phyloP scores from a whole-genome alignment of 306 rosid genomes.

The Inga oerstediana region DNA sequence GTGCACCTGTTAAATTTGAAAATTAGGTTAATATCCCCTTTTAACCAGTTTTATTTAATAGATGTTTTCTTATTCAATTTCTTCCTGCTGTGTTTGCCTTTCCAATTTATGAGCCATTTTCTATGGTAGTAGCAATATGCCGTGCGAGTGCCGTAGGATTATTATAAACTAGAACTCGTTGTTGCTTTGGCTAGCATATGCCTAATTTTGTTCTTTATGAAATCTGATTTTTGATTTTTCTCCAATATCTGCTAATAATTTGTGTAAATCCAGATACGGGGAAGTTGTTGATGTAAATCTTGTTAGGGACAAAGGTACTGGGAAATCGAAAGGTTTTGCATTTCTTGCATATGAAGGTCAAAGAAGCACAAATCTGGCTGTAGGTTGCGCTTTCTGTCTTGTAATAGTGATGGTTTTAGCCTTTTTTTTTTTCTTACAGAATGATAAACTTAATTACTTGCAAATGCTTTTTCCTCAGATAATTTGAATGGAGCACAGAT shows the following conservation, averaged over 20 bases:
- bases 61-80: neutral
- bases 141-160: neutral
- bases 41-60: too few species aligned
- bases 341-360: conserved; percentile 94
- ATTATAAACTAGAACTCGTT: neutral
- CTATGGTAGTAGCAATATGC: neutral
- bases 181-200: neutral
- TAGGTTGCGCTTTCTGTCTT: conserved; percentile 53
- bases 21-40: neutral
- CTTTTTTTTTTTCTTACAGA: neutral
- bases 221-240: neutral
- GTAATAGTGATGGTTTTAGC: neutral
- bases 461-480: conserved; percentile 48
- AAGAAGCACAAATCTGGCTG: conserved; percentile 88
- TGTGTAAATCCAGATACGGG: conserved; percentile 58
- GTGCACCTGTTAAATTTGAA: neutral
- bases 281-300: conserved; percentile 92
- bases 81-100: neutral
- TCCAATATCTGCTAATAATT: neutral
- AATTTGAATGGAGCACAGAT: conserved; percentile 90
- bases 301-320: conserved; percentile 87
- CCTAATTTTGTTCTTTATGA: neutral
- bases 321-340: conserved; percentile 89
- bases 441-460: neutral
- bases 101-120: neutral